These are phyloP conservation scores for Spathaspora gorwiae DNA, from an alignment of 805 yeast genomes.

Conservation along the genomic window DNA sequence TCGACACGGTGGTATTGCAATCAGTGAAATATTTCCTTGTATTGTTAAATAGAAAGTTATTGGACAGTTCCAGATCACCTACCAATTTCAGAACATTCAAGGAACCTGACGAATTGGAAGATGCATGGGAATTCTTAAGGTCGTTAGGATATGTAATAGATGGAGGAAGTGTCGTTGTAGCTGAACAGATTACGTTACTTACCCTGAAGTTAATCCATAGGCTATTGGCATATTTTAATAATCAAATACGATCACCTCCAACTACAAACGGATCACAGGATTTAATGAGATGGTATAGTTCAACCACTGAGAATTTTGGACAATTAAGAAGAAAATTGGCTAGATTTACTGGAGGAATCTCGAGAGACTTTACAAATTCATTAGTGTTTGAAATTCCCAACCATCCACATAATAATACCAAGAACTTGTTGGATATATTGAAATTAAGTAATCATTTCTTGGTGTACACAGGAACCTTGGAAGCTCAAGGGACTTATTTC, in stretches of 20 bases:
- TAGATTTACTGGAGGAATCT: constrained; percentile 66
- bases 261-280: constrained; percentile 35
- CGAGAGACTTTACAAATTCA: constrained; percentile 71
- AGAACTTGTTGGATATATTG: constrained; percentile 52
- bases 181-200: constrained; percentile 66
- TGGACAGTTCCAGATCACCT: constrained; percentile 65
- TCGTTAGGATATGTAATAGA: constrained; percentile 74
- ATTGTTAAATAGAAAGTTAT: constrained; percentile 67
- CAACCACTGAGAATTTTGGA: constrained; percentile 67
- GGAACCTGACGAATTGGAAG: constrained; percentile 86
- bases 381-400: constrained; percentile 50
- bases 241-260: constrained; percentile 63
- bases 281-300: constrained; percentile 58
- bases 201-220: constrained; percentile 66
- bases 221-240: constrained; percentile 62
- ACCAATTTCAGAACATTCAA: constrained; percentile 75
- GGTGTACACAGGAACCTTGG: constrained; percentile 67
- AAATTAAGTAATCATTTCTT: constrained; percentile 68
- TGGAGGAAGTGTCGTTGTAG: constrained; percentile 76
- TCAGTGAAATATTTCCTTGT: constrained; percentile 71
- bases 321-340: constrained; percentile 75
- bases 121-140: constrained; percentile 73
- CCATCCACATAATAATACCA: constrained; percentile 43
- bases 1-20: constrained; percentile 64
- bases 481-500: constrained; percentile 71